Evolutionary conservation across 1,284 basidiomycete genomes (phyloP).

Genomic region (Cystobasidium slooffiae): DNA sequence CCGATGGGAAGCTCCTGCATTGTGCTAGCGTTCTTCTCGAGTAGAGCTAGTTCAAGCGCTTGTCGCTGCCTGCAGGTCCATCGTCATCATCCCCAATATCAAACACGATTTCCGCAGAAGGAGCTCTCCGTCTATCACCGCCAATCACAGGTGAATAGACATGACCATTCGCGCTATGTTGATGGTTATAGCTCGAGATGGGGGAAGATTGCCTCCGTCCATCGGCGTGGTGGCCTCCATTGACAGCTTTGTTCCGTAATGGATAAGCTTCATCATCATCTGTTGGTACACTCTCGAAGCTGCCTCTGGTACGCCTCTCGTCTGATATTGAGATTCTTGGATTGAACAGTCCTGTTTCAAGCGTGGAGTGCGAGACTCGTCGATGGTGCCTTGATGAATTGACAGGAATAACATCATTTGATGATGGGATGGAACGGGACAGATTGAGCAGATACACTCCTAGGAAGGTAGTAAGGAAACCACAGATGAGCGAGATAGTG

Average conservation of each 20-base stretch:
- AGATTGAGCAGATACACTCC: conserved; percentile 60
- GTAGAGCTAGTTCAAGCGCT: not conserved
- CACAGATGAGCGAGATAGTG: conserved; percentile 80
- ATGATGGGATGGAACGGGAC: conserved; percentile 30
- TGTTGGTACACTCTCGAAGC: conserved; percentile 22
- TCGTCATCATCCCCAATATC: conserved; percentile 35
- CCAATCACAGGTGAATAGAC: not conserved
- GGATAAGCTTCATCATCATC: conserved; percentile 39
- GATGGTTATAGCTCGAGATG: conserved; percentile 39
- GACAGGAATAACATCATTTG: not conserved
- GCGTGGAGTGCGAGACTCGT: conserved; percentile 12
- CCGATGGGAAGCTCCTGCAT: too few relatives aligned
- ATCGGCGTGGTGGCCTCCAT: not conserved
- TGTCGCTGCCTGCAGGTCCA: not conserved
- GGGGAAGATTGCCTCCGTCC: conserved; percentile 19
- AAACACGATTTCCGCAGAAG: conserved; percentile 18
- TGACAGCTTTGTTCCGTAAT: conserved; percentile 10
- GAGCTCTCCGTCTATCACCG: conserved; percentile 8
- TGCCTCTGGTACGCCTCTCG: conserved; percentile 16
- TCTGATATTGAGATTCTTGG: conserved; percentile 37
- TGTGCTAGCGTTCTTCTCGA: not conserved
- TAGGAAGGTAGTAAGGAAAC: conserved; percentile 87
- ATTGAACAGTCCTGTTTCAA: conserved; percentile 39
- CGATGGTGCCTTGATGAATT: conserved; percentile 7
- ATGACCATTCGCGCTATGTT: conserved; percentile 20